Evolutionary conservation across 306 rosid genomes (phyloP).

Genomic region (Trifolium fragiferum): DNA sequence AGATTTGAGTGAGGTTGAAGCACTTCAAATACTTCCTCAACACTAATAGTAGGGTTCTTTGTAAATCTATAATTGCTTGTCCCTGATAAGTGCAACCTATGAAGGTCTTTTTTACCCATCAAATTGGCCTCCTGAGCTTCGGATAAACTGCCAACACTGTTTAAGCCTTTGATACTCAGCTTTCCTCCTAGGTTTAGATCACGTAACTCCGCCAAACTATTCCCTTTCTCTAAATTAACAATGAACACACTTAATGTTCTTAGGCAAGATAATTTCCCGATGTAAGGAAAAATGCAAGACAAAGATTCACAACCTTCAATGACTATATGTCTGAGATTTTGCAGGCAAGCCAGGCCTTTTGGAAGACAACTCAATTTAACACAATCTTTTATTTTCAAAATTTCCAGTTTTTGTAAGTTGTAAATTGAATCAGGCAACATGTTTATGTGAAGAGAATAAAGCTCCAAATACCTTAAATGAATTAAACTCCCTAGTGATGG

Average conservation of each 20-base stretch:
- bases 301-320: background rate
- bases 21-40: too few species aligned
- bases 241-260: background rate
- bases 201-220: slow-evolving; percentile 7
- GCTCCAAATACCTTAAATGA: slow-evolving; percentile 18
- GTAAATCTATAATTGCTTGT: too few species aligned
- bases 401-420: background rate
- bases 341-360: background rate
- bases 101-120: background rate
- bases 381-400: background rate
- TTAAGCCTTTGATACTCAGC: background rate
- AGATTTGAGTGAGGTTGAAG: too few species aligned
- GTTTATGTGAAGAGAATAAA: background rate
- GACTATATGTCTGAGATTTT: slow-evolving; percentile 15
- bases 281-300: slow-evolving; percentile 1
- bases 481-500: background rate
- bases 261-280: slow-evolving; percentile 1
- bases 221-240: background rate
- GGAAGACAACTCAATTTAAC: background rate
- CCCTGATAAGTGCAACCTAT: background rate
- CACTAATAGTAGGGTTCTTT: too few species aligned
- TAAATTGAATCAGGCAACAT: background rate
- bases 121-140: slow-evolving; percentile 23
- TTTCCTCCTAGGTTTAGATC: slow-evolving; percentile 3
- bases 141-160: background rate